These are phyloP conservation scores for Xanthoparmelia taractica DNA, from an alignment of 495 filamentous ascomycete species.

Conservation along the genomic window DNA sequence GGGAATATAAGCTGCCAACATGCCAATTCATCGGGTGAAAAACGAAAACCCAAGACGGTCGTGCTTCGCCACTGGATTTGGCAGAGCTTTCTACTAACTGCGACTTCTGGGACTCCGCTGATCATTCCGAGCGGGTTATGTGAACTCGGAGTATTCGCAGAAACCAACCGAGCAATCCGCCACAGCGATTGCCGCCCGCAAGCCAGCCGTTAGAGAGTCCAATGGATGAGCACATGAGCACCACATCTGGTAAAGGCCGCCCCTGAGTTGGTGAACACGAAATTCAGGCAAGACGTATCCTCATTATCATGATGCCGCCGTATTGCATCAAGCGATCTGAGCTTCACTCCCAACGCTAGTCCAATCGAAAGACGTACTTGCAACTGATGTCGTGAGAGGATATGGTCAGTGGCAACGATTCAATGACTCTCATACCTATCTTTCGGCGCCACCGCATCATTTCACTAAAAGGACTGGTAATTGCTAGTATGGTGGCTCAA, in stretches of 20 bases:
- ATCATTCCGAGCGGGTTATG: too few relatives aligned
- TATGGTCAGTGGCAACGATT: neutral
- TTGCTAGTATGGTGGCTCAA: too few relatives aligned
- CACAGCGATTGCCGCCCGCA: neutral
- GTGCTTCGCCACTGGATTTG: neutral
- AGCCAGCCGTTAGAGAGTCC: neutral
- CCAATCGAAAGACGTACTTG: neutral
- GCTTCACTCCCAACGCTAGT: neutral
- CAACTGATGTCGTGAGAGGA: neutral
- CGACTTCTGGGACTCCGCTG: neutral
- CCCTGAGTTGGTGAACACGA: neutral
- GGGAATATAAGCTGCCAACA: slow-evolving; percentile 62
- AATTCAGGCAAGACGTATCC: neutral
- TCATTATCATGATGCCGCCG: neutral
- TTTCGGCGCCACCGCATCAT: neutral
- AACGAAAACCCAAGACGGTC: neutral
- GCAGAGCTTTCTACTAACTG: neutral
- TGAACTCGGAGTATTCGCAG: neutral
- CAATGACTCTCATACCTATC: neutral
- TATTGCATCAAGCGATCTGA: neutral
- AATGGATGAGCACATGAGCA: neutral
- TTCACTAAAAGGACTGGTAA: neutral
- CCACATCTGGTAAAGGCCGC: neutral
- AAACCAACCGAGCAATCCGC: neutral
- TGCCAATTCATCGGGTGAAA: slow-evolving; percentile 23